Base-by-base conservation (phyloP, 2,329 filamentous ascomycete species). In the Plenodomus biglobosus region DNA sequence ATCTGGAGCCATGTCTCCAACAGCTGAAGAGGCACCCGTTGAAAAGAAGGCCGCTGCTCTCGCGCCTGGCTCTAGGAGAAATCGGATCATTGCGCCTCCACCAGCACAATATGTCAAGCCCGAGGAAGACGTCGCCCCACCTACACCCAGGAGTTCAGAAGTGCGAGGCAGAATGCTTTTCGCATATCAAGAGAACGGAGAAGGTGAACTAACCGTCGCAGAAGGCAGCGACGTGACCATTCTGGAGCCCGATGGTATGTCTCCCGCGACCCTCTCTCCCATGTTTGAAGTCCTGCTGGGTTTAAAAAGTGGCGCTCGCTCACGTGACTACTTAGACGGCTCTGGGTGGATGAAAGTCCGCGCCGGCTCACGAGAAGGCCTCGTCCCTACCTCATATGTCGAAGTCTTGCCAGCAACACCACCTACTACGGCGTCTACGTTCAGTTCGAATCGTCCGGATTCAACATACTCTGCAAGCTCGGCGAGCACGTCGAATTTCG, bases 331-430 rank as follows among this genome's bases (percentile, higher is more conserved):
- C 47, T 50, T 53, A 96, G 92, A 95, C 72, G 92, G 92, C 50
- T 85, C 87, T 35, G 94, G 94, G 36, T 99, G 94, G 94, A 82
- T 90, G 61, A 92, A 88, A 70, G 85, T 99, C 50, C 86, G 88
- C 42, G 80, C 81, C 27, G 87, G 87, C 16, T 81, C 81, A 58
- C 85, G 85, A 58, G 86, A 92, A 74, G 94, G 94, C 32, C 80
- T 97, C 20, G 92, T 99, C 0, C 94, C 94, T 1, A 82, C 91
- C 5, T 81, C 85, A 5, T 99, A 99, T 69, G 78, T 96, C 38
- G 92, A 97, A 62, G 69, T 86, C 8, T 73, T 79, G 20, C 48
- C 56, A 21, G 55, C 64, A 11, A 27, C 68, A 74, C 15, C 71
- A 76, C 7, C 71, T 77, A 64, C 59, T 6, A 64, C 59, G 13